Percentiles rank a stretch among this genome's conserved stretches.
Evolutionary conservation across 345 rosid species (phyloP).

Genomic region (Viola odorata): DNA sequence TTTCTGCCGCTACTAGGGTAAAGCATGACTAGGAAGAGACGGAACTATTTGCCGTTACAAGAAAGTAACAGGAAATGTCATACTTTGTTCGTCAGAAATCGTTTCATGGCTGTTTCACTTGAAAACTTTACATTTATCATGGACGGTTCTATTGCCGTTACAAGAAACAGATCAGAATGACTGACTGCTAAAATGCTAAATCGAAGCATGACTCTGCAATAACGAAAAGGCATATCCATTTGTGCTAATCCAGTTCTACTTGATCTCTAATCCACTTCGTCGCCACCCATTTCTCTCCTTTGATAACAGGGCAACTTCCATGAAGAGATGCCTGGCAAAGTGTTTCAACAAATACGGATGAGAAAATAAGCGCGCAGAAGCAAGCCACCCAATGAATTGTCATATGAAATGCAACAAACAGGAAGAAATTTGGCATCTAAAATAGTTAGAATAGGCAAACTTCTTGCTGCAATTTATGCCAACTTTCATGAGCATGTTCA

Average conservation of each 20-base stretch:
- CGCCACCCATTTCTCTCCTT: slow-evolving; percentile 33
- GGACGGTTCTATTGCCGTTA: neutral
- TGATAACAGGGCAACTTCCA: slow-evolving; percentile 29
- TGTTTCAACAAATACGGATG: neutral
- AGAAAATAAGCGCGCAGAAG: neutral
- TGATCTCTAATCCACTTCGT: slow-evolving; percentile 32
- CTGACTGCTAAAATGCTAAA: neutral
- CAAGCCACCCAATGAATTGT: neutral
- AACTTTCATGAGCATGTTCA: too few species aligned
- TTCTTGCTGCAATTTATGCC: too few species aligned
- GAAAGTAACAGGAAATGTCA: too few species aligned
- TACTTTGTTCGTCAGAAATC: neutral
- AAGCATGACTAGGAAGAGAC: too few species aligned
- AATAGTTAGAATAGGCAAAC: neutral
- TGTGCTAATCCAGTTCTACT: neutral
- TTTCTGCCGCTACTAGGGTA: too few species aligned
- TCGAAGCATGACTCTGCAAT: too few species aligned
- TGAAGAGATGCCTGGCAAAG: slow-evolving; percentile 27
- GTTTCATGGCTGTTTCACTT: neutral
- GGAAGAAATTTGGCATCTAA: neutral
- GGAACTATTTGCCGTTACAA: too few species aligned
- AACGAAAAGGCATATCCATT: neutral
- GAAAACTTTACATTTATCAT: neutral
- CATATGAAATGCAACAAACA: too few species aligned
- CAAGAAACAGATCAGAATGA: neutral